Percentiles rank a stretch among this genome's conserved stretches.
Evolutionary conservation across 257 asterid species (phyloP).

Genomic region (Solanum paucissectum): DNA sequence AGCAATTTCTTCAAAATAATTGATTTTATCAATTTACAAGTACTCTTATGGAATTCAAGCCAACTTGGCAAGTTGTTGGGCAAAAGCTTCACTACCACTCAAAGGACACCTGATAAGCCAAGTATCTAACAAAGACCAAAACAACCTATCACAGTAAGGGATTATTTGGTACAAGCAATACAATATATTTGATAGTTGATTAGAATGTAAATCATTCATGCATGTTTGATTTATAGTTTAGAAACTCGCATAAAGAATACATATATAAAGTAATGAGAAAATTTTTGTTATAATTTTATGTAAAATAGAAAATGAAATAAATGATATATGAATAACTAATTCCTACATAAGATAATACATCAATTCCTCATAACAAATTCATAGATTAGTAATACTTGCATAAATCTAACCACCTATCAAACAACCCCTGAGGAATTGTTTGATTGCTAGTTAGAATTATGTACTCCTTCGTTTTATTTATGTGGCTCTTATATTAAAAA

Average conservation of each 20-base stretch:
- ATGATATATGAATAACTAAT: too few species aligned
- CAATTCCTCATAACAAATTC: too few species aligned
- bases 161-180: not conserved
- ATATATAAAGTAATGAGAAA: too few species aligned
- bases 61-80: not conserved
- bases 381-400: too few species aligned
- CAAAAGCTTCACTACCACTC: not conserved
- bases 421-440: rapidly evolving
- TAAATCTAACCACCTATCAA: not conserved
- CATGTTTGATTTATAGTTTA: not conserved
- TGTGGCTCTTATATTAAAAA: too few species aligned
- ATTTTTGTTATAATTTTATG: too few species aligned
- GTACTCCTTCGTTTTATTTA: not conserved
- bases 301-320: too few species aligned
- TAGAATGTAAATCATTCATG: too few species aligned
- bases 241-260: not conserved
- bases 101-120: not conserved
- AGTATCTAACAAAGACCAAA: not conserved
- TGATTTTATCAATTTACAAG: not conserved
- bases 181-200: too few species aligned
- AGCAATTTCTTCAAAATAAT: not conserved
- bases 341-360: too few species aligned
- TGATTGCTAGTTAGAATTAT: not conserved
- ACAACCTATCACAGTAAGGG: not conserved
- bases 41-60: not conserved